These are phyloP conservation scores for Huntiella omanensis DNA, from an alignment of 2,329 filamentous ascomycete genomes.

Conservation along the genomic window DNA sequence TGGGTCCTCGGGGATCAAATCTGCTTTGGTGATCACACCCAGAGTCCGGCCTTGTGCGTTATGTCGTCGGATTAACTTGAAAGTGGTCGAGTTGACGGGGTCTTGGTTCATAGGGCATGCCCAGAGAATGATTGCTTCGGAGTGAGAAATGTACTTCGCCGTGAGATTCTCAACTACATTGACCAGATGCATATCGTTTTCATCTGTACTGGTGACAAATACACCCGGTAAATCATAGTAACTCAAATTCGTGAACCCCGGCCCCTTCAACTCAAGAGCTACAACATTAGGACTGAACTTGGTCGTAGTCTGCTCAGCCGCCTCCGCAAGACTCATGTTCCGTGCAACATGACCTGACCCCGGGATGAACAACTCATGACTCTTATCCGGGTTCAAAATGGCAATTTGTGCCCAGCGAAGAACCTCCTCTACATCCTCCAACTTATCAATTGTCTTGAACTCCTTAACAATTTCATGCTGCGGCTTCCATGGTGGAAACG, in stretches of 20 bases:
- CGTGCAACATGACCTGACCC: constrained; percentile 22
- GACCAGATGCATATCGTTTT: constrained; percentile 49
- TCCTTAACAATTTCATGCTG: constrained; percentile 26
- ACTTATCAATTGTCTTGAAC: constrained; percentile 46
- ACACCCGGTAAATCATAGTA: constrained; percentile 79
- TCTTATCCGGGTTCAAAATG: constrained; percentile 45
- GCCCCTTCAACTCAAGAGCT: constrained; percentile 54
- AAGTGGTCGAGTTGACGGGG: constrained; percentile 54
- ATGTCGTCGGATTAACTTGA: constrained; percentile 40
- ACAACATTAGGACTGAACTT: constrained; percentile 74
- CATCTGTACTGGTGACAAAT: constrained; percentile 48
- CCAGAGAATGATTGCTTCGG: constrained; percentile 57
- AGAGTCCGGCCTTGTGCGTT: constrained; percentile 41
- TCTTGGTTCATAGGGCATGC: constrained; percentile 64
- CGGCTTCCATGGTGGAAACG: constrained; percentile 48
- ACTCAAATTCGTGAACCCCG: constrained; percentile 50
- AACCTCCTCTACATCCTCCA: constrained; percentile 43
- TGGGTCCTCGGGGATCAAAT: constrained; percentile 38
- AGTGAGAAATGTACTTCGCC: constrained; percentile 46
- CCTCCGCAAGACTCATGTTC: constrained; percentile 19
- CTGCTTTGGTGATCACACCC: constrained; percentile 73
- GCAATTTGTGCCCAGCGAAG: constrained; percentile 62
- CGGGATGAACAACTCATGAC: constrained; percentile 35
- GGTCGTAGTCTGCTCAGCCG: constrained; percentile 29
- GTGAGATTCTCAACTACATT: constrained; percentile 54